Conservation (phyloP, 2,329 filamentous ascomycete genomes). For the Exophiala viscosa region DNA sequence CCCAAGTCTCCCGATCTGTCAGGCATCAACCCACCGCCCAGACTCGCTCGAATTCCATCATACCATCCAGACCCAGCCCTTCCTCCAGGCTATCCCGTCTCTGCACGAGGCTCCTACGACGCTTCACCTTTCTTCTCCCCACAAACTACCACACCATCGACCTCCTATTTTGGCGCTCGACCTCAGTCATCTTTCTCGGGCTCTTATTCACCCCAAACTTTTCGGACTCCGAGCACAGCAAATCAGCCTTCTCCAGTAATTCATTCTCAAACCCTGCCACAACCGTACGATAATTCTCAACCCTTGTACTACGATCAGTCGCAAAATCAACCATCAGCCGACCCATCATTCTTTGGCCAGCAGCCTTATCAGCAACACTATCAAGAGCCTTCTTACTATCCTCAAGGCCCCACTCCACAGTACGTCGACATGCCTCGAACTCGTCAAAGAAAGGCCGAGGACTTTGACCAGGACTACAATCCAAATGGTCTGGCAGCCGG, state of each 20-base stretch:
- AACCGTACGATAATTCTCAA: slow-evolving; percentile 27
- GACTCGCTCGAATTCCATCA: slow-evolving; percentile 32
- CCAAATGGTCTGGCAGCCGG: slow-evolving; percentile 10
- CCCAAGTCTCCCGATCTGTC: slow-evolving; percentile 52
- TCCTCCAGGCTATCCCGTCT: slow-evolving; percentile 32
- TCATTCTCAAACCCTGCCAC: slow-evolving; percentile 25
- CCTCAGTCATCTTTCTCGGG: slow-evolving; percentile 7
- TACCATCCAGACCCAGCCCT: slow-evolving; percentile 30
- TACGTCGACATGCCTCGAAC: slow-evolving; percentile 42
- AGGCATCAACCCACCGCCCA: slow-evolving; percentile 41
- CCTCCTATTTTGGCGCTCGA: slow-evolving; percentile 26
- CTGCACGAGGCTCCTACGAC: slow-evolving; percentile 43
- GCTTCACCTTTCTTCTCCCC: slow-evolving; percentile 44
- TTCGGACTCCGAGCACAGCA: slow-evolving; percentile 16
- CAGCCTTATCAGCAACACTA: slow-evolving; percentile 27
- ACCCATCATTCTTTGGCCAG: too few relatives aligned
- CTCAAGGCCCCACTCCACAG: slow-evolving; percentile 12
- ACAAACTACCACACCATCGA: slow-evolving; percentile 27
- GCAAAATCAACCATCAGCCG: slow-evolving; percentile 31
- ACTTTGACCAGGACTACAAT: slow-evolving; percentile 25
- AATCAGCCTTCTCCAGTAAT: slow-evolving; percentile 26
- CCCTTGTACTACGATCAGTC: slow-evolving; percentile 31
- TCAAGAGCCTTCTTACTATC: slow-evolving; percentile 6
- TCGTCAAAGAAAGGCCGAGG: slow-evolving; percentile 36
- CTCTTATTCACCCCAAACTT: slow-evolving; percentile 11